Evolutionary conservation across 1,284 basidiomycete species (phyloP).

Genomic region (Earliella scabrosa): DNA sequence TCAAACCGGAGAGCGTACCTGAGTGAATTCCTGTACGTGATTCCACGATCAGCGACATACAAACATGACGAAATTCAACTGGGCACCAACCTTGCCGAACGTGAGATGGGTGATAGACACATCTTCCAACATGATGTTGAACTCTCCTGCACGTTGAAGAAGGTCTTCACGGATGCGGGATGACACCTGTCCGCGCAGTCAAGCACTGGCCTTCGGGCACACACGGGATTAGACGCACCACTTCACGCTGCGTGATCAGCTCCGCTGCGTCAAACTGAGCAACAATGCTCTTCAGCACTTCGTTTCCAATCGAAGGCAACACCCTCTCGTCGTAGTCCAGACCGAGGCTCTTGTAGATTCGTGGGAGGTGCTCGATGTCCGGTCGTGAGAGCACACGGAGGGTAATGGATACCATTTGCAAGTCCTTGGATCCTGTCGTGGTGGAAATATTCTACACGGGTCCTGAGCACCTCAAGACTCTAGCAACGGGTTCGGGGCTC

Average conservation of each 20-base stretch:
- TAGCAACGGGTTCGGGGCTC: slow-evolving; percentile 25
- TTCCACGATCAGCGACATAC: slow-evolving; percentile 31
- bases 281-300: slow-evolving; percentile 97
- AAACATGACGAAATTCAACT: neutral
- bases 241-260: slow-evolving; percentile 88
- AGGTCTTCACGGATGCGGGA: slow-evolving; percentile 95
- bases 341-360: slow-evolving; percentile 95
- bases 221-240: slow-evolving; percentile 44
- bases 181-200: slow-evolving; percentile 62
- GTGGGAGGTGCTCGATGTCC: slow-evolving; percentile 86
- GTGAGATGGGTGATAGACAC: slow-evolving; percentile 94
- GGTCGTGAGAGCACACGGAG: slow-evolving; percentile 95
- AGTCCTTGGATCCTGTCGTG: slow-evolving; percentile 93
- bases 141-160: slow-evolving; percentile 92
- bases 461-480: neutral
- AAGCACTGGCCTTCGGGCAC: neutral
- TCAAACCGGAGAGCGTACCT: slow-evolving; percentile 40
- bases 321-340: slow-evolving; percentile 98
- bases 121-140: slow-evolving; percentile 96
- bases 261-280: slow-evolving; percentile 99
- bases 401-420: slow-evolving; percentile 98
- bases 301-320: slow-evolving; percentile 93
- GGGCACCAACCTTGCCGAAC: slow-evolving; percentile 68
- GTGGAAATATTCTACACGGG: slow-evolving; percentile 88
- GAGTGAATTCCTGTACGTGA: slow-evolving; percentile 75